Evolutionary conservation across 2,329 filamentous ascomycete species (phyloP), one percentile per base, ranked within the genome.

Genomic region (Aspergillus bombycis): DNA sequence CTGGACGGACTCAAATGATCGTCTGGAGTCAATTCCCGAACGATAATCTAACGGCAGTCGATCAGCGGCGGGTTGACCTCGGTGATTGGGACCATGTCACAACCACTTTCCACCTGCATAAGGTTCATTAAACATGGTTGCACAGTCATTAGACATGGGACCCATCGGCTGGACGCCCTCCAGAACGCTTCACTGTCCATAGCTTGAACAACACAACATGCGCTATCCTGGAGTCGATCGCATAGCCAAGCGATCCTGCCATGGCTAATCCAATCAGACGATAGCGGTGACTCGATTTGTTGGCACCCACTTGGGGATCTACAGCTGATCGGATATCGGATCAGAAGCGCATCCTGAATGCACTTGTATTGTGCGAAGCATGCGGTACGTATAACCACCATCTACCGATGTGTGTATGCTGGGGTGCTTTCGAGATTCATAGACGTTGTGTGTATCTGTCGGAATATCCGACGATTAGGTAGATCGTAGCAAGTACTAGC

Each of bases 11-110:
- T 36, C 26, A 1, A 54, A 54, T 16, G n/a, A 54, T 36, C 52
- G 52, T 1, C 32, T 28, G 2, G 28, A 19, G 19, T 23, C 30
- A 26, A 30, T 32, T 11, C 19, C 52, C 52, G 21, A 55, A 19
- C 10, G 19, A 52, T 16, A 21, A 52, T 52, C 48, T 52, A 52
- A 52, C 4, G 16, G 48, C 10, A 12, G 50, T 53, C 16, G 26
- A 53, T 21, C 11, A n/a, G n/a, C 30, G n/a, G 26, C n/a, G 8
- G 8, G 10, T n/a, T 52, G 19, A n/a, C 26, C 48, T 55, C 30
- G 32, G n/a, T 23, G 32, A 41, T 55, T 55, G 52, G 30, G n/a
- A 38, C 52, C 52, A 55, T 55, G 52, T 55, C 34, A 55, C 52
- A 14, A 38, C 30, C 52, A 36, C 34, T 16, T 11, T 6, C 23